Evolutionary conservation across 148 eudicot genomes (phyloP).

Genomic region (Arbutus unedo): DNA sequence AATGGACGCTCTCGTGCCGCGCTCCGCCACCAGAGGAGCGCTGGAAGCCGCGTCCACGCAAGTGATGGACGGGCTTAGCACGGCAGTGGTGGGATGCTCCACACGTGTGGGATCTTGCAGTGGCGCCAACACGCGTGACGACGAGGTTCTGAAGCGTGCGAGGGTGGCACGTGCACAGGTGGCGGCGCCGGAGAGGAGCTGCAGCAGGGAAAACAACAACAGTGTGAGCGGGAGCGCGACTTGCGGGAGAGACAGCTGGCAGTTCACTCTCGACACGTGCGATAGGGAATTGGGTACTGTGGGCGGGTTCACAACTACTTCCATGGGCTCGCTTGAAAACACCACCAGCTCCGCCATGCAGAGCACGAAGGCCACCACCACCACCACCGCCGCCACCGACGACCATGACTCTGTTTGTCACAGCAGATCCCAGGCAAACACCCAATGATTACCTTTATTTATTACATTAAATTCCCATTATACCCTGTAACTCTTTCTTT

Average conservation of each 20-base stretch:
- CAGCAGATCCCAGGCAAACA: conserved; percentile 47
- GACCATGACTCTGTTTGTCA: conserved; percentile 69
- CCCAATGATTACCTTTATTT: no score
- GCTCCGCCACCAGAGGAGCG: background rate
- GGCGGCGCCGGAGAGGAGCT: conserved; percentile 24
- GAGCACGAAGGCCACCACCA: conserved; percentile 30
- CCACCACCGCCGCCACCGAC: conserved; percentile 46
- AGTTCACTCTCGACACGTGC: conserved; percentile 37
- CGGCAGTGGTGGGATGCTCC: conserved; percentile 30
- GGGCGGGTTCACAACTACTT: conserved; percentile 41
- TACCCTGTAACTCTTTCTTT: background rate
- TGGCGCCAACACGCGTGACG: conserved; percentile 20
- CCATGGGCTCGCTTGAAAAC: conserved; percentile 54
- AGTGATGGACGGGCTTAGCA: conserved; percentile 12
- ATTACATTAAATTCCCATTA: background rate
- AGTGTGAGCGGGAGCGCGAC: conserved; percentile 40
- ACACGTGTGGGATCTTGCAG: conserved; percentile 63
- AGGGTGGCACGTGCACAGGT: conserved; percentile 22
- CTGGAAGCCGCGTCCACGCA: conserved; percentile 5
- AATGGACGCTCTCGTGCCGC: conserved; percentile 61
- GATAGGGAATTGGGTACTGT: conserved; percentile 29
- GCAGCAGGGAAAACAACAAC: conserved; percentile 30
- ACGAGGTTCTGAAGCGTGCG: conserved; percentile 16
- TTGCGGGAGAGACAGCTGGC: conserved; percentile 30
- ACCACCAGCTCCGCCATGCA: conserved; percentile 47